These are phyloP conservation scores for Sclerotinia nivalis DNA, from an alignment of 2,329 filamentous ascomycete genomes.

Conservation along the genomic window DNA sequence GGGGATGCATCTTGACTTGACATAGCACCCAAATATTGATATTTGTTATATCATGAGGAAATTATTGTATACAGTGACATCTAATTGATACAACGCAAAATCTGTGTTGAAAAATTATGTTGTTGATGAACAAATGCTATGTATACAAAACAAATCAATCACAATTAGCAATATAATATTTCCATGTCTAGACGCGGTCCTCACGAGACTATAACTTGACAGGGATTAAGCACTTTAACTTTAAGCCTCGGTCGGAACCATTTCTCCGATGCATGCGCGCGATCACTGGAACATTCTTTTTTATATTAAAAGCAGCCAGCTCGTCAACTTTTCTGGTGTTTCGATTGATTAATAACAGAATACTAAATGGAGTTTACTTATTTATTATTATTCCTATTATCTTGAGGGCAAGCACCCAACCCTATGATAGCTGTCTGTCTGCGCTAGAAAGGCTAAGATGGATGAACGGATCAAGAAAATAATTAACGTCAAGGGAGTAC, in stretches of 20 bases:
- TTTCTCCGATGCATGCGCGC: not conserved
- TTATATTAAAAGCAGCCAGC: not conserved
- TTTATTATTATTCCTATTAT: too few species aligned
- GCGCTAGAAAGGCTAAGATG: too few species aligned
- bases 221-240: not conserved
- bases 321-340: not conserved
- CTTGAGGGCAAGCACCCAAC: too few species aligned
- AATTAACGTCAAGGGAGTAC: too few species aligned
- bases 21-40: slow-evolving; percentile 41
- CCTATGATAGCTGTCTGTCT: too few species aligned
- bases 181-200: slow-evolving; percentile 1
- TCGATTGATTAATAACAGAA: not conserved
- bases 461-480: too few species aligned
- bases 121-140: slow-evolving; percentile 3
- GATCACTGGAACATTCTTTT: not conserved
- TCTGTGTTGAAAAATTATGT: slow-evolving; percentile 12
- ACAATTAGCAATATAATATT: slow-evolving; percentile 2
- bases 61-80: slow-evolving; percentile 28
- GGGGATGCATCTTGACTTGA: slow-evolving; percentile 36
- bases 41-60: slow-evolving; percentile 36
- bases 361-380: too few species aligned
- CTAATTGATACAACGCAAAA: slow-evolving; percentile 19
- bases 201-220: not conserved
- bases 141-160: not conserved
- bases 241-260: not conserved